These are phyloP conservation scores for Podospora fimiseda DNA, from an alignment of 495 filamentous ascomycete species.

Conservation along the genomic window DNA sequence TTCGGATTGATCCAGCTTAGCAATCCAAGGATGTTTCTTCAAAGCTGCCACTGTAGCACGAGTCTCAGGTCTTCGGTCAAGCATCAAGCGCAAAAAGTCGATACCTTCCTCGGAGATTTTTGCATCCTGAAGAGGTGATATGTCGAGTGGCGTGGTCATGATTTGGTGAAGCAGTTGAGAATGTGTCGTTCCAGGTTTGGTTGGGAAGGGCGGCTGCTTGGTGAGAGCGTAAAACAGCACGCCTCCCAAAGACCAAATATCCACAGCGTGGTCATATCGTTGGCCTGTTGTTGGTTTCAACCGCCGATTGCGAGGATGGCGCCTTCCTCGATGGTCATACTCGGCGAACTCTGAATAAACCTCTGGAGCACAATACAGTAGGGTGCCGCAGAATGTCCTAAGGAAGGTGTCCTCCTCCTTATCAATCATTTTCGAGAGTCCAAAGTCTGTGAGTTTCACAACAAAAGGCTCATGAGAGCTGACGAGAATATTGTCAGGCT, in stretches of 20 bases:
- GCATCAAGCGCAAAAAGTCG: slow-evolving; percentile 67
- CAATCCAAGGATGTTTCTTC: slow-evolving; percentile 63
- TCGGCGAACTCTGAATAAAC: slow-evolving; percentile 81
- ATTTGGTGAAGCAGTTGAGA: slow-evolving; percentile 72
- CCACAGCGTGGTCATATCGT: slow-evolving; percentile 81
- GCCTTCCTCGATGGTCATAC: slow-evolving; percentile 43
- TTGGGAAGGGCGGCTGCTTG: slow-evolving; percentile 69
- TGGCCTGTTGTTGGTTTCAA: slow-evolving; percentile 33
- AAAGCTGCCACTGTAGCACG: slow-evolving; percentile 61
- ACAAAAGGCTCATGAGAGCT: slow-evolving; percentile 60
- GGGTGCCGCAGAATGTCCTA: slow-evolving; percentile 91
- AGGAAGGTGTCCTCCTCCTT: slow-evolving; percentile 85
- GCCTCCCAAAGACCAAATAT: slow-evolving; percentile 90
- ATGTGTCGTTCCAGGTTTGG: slow-evolving; percentile 46
- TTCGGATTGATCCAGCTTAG: slow-evolving; percentile 17
- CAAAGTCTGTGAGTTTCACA: slow-evolving; percentile 91
- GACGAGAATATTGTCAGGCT: slow-evolving; percentile 95
- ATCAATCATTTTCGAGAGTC: slow-evolving; percentile 81
- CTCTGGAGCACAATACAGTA: slow-evolving; percentile 93
- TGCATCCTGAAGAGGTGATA: slow-evolving; percentile 45
- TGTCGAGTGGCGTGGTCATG: slow-evolving; percentile 65
- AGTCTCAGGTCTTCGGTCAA: slow-evolving; percentile 62
- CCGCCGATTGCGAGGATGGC: slow-evolving; percentile 34
- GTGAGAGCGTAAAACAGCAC: slow-evolving; percentile 80
- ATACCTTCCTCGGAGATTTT: slow-evolving; percentile 59